Conservation (phyloP, 495 filamentous ascomycete species). For the Parmelia sp. region DNA sequence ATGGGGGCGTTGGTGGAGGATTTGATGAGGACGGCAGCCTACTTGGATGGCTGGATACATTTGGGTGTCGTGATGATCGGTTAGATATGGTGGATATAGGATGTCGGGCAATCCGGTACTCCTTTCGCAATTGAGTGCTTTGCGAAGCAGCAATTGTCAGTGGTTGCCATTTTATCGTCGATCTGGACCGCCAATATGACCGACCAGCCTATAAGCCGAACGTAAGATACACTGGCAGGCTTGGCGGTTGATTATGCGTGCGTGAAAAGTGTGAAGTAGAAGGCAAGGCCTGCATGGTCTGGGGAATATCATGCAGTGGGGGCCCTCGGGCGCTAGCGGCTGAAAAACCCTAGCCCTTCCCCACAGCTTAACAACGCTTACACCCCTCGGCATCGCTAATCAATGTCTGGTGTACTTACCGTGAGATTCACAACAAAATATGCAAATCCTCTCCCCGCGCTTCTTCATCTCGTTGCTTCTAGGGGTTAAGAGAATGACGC, state of each 20-base stretch:
- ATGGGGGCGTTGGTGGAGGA: conserved; percentile 81
- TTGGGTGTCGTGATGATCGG: conserved; percentile 74
- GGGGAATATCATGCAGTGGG: background rate
- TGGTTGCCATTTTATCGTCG: conserved; percentile 13
- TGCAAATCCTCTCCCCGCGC: no score
- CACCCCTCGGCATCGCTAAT: no score
- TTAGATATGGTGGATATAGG: conserved; percentile 18
- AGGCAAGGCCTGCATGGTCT: background rate
- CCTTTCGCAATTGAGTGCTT: conserved; percentile 15
- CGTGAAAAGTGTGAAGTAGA: conserved; percentile 26
- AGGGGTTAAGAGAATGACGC: no score
- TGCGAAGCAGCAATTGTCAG: conserved; percentile 22
- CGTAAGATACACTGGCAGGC: conserved; percentile 11
- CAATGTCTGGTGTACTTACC: no score
- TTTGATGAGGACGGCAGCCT: conserved; percentile 70
- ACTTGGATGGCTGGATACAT: conserved; percentile 89
- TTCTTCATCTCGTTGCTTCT: no score
- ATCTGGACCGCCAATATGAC: conserved; percentile 32
- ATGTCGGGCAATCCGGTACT: conserved; percentile 21
- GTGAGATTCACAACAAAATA: no score
- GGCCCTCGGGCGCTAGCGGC: conserved; percentile 9
- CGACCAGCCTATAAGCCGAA: conserved; percentile 27
- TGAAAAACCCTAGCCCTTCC: conserved; percentile 1
- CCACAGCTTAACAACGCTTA: no score
- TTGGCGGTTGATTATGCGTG: conserved; percentile 29